A percentile compares a stretch with the other conserved stretches of the same genome.
These are phyloP conservation scores for Paecilomyces dactylethromorphus DNA, from an alignment of 2,329 filamentous ascomycete species.

Conservation along the genomic window DNA sequence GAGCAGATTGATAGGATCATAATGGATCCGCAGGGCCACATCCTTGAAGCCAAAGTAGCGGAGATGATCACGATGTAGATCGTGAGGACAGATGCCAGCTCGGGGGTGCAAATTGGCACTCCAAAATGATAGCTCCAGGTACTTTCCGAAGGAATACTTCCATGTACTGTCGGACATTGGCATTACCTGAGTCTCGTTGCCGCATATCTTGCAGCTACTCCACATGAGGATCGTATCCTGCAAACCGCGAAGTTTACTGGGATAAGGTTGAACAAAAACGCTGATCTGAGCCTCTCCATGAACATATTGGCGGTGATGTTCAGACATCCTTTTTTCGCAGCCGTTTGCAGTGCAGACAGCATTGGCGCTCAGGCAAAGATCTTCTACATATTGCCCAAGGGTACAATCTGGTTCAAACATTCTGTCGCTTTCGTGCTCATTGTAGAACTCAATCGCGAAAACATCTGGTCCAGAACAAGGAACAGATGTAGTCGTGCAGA, in stretches of 20 bases:
- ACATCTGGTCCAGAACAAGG: constrained; percentile 87
- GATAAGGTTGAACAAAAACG: constrained; percentile 74
- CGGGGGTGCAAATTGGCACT: constrained; percentile 70
- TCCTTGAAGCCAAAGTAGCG: constrained; percentile 88
- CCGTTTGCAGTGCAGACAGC: constrained; percentile 74
- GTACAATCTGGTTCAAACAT: constrained; percentile 81
- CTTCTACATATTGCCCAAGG: constrained; percentile 89
- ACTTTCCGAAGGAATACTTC: constrained; percentile 98
- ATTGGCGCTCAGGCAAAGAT: constrained; percentile 70
- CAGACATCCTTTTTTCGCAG: constrained; percentile 81
- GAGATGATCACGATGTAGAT: constrained; percentile 86
- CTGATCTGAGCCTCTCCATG: constrained; percentile 93
- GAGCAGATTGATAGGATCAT: constrained; percentile 84
- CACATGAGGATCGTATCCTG: constrained; percentile 87
- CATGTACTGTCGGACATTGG: constrained; percentile 91
- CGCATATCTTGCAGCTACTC: constrained; percentile 91
- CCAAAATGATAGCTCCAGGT: constrained; percentile 96
- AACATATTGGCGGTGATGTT: constrained; percentile 94
- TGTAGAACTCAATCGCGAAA: constrained; percentile 88
- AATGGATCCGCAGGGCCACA: constrained; percentile 80
- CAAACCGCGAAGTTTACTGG: constrained; percentile 58
- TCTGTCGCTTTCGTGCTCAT: constrained; percentile 68
- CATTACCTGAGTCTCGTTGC: constrained; percentile 80
- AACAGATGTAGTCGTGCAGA: constrained; percentile 88
- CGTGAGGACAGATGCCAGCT: constrained; percentile 77